Conservation (phyloP, 176 grass and related monocot genomes). For the Rhipidocladum racemiflorum region DNA sequence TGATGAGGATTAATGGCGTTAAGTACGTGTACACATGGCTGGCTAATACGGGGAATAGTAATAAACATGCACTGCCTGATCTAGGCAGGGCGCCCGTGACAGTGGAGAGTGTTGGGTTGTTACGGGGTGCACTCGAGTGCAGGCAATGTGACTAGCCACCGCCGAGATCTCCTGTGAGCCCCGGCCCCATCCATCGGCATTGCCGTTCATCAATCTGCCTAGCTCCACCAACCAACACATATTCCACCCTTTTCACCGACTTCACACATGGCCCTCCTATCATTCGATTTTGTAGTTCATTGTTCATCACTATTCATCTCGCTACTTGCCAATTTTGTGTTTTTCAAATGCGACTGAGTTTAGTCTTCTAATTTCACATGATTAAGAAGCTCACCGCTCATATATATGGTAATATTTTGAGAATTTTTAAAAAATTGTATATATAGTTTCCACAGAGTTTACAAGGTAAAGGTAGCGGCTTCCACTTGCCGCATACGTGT, state of each 20-base stretch:
- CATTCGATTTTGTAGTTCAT: no score
- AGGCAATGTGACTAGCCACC: not conserved
- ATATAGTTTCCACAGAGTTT: no score
- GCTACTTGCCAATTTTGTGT: no score
- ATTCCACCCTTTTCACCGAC: not conserved
- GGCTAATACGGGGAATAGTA: not conserved
- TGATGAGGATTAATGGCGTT: not conserved
- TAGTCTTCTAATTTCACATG: no score
- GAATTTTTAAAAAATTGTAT: no score
- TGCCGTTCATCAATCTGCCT: not conserved
- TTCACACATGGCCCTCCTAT: not conserved
- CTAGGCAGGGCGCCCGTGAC: not conserved
- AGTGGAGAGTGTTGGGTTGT: slow-evolving; percentile 24
- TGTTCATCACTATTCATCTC: no score
- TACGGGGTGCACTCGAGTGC: slow-evolving; percentile 35
- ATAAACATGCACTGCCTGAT: not conserved
- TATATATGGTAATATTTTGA: no score
- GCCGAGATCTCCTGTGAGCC: not conserved
- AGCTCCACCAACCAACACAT: not conserved
- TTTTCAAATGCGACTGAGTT: no score
- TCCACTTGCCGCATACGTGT: no score
- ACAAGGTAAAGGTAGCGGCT: no score
- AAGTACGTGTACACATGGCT: not conserved
- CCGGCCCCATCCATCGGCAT: not conserved
- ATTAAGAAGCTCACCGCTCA: no score